A percentile compares a stretch with the other conserved stretches of the same genome.
Conservation (phyloP, 2,329 filamentous ascomycete genomes). For the Venturia effusa region DNA sequence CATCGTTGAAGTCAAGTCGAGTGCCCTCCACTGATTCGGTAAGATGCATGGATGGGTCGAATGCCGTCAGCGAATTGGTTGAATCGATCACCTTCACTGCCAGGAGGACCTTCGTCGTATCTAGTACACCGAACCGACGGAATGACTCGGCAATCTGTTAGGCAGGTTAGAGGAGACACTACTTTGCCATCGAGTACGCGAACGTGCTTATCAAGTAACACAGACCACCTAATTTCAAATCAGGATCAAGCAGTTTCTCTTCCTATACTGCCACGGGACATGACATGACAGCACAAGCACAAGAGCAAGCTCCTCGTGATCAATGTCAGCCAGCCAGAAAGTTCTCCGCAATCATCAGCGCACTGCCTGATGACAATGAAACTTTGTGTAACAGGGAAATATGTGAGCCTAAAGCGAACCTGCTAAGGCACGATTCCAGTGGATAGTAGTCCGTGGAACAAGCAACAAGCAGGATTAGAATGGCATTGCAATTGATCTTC, state of each 20-base stretch:
- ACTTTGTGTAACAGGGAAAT: not conserved
- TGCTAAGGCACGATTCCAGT: not conserved
- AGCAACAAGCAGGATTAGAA: conserved; percentile 11
- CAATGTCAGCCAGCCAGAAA: not conserved
- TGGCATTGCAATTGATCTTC: conserved; percentile 10
- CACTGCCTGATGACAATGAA: not conserved
- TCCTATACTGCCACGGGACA: not conserved
- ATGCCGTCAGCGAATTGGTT: conserved; percentile 13
- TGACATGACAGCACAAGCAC: not conserved
- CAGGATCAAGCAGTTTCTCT: not conserved
- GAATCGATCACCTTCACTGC: conserved; percentile 61
- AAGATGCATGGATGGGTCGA: conserved; percentile 45
- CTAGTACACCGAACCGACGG: conserved; percentile 70
- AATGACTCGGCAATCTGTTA: conserved; percentile 81
- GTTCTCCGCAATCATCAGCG: not conserved
- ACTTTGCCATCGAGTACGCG: not conserved
- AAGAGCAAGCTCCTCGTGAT: conserved; percentile 7
- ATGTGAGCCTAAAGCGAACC: conserved; percentile 12
- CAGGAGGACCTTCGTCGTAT: conserved; percentile 60
- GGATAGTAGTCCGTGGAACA: conserved; percentile 5
- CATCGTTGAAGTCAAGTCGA: conserved; percentile 49
- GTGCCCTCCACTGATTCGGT: conserved; percentile 50
- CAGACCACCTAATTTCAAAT: not conserved
- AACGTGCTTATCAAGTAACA: not conserved
- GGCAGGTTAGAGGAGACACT: not conserved